phyloP scores from a whole-genome alignment of 257 asterid species.

The Ilex asprella region DNA sequence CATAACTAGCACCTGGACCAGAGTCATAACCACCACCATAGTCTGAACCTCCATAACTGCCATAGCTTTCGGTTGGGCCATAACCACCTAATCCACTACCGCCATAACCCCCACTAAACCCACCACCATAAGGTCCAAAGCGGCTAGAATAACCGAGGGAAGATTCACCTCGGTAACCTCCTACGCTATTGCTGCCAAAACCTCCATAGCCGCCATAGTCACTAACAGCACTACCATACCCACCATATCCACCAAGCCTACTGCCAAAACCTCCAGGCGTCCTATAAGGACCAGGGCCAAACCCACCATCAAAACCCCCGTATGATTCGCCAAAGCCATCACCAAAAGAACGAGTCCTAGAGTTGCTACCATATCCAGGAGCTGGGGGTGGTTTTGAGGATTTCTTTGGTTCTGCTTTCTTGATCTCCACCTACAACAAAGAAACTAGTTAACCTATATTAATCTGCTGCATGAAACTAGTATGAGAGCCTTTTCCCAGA shows the following conservation, averaged over 20 bases:
- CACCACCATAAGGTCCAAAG: slow-evolving; percentile 41
- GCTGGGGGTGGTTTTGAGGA: slow-evolving; percentile 87
- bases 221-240: slow-evolving; percentile 56
- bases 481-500: slow-evolving; percentile 7
- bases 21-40: slow-evolving; percentile 70
- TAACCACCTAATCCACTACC: slow-evolving; percentile 65
- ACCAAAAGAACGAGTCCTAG: slow-evolving; percentile 82
- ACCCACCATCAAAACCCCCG: slow-evolving; percentile 62
- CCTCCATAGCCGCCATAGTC: slow-evolving; percentile 60
- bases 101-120: slow-evolving; percentile 32
- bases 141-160: slow-evolving; percentile 75
- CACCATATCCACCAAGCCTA: slow-evolving; percentile 82
- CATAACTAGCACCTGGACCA: slow-evolving; percentile 66
- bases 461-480: slow-evolving; percentile 32
- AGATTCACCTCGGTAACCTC: slow-evolving; percentile 71
- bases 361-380: slow-evolving; percentile 80
- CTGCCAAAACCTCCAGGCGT: slow-evolving; percentile 63
- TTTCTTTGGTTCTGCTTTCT: slow-evolving; percentile 99
- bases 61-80: slow-evolving; percentile 66
- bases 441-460: slow-evolving; percentile 90
- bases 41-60: slow-evolving; percentile 16
- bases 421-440: slow-evolving; percentile 99
- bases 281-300: slow-evolving; percentile 93
- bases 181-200: slow-evolving; percentile 12
- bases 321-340: slow-evolving; percentile 72